These are phyloP conservation scores for Fusarium annulatum DNA, from an alignment of 2,329 filamentous ascomycete genomes.

Conservation along the genomic window DNA sequence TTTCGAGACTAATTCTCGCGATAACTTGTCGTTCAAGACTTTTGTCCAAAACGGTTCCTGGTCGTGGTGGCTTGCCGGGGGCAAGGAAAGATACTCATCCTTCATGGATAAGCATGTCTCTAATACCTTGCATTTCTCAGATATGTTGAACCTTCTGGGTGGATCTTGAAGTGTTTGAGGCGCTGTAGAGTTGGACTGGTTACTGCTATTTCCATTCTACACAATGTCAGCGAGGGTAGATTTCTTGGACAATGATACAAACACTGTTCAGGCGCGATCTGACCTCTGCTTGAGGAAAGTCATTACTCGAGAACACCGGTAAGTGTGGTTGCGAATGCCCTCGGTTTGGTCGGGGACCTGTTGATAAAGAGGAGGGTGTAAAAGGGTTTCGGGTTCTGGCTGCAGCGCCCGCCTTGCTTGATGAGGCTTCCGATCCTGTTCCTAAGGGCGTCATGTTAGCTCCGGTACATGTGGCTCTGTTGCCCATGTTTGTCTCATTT, in stretches of 20 bases:
- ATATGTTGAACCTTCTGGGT: fast-evolving
- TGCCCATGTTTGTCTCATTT: not conserved
- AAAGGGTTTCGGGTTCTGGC: not conserved
- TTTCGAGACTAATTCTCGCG: too few relatives aligned
- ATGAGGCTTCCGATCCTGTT: not conserved
- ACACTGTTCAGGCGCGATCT: not conserved
- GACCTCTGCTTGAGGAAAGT: not conserved
- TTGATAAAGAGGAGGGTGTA: fast-evolving
- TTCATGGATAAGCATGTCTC: not conserved
- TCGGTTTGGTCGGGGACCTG: not conserved
- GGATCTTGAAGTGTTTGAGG: too few relatives aligned
- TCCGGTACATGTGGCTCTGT: fast-evolving
- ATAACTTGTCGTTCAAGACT: fast-evolving
- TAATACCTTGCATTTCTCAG: not conserved
- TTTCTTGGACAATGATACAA: fast-evolving
- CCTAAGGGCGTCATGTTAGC: fast-evolving
- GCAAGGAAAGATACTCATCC: not conserved
- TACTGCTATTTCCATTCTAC: not conserved
- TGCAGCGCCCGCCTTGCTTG: not conserved
- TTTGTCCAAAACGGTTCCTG: slow-evolving; percentile 13
- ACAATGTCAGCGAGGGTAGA: not conserved
- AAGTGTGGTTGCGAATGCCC: too few relatives aligned
- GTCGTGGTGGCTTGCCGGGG: fast-evolving
- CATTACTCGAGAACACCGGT: fast-evolving
- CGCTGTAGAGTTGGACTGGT: too few relatives aligned